These are phyloP conservation scores for Simmondsia chinensis DNA, from an alignment of 148 eudicot genomes.

Conservation along the genomic window DNA sequence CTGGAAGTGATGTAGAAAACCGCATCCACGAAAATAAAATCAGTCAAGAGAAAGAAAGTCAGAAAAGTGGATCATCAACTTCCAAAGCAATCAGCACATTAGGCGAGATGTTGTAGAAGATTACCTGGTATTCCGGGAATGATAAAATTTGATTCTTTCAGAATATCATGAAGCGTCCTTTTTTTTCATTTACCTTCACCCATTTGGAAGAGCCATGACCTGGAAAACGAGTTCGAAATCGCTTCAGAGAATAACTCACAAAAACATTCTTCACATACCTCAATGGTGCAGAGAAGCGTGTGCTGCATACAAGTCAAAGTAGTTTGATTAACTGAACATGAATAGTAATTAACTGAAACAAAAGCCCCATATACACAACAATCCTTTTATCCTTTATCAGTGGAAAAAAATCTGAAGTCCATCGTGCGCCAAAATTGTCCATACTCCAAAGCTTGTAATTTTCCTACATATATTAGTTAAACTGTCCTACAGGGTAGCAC, in stretches of 20 bases:
- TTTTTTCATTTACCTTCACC: constrained; percentile 65
- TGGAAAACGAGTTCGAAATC: constrained; percentile 13
- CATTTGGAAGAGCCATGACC: constrained; percentile 50
- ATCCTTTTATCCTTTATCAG: too few relatives aligned
- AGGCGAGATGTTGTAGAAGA: not conserved
- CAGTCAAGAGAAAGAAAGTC: not conserved
- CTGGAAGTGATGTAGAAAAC: constrained; percentile 74
- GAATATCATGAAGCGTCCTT: constrained; percentile 59
- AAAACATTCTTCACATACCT: too few relatives aligned
- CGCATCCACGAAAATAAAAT: constrained; percentile 23
- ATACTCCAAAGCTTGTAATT: too few relatives aligned
- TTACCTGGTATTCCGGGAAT: constrained; percentile 92
- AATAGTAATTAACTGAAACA: too few relatives aligned
- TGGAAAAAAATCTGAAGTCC: not conserved
- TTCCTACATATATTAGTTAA: too few relatives aligned
- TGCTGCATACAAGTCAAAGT: too few relatives aligned
- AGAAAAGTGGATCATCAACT: not conserved
- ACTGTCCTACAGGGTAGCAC: too few relatives aligned
- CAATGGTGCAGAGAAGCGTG: too few relatives aligned
- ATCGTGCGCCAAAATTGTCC: too few relatives aligned
- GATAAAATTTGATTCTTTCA: constrained; percentile 50
- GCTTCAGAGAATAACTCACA: too few relatives aligned
- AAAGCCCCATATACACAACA: too few relatives aligned
- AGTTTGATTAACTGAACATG: too few relatives aligned
- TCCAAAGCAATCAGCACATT: not conserved